Evolutionary conservation across 1,139 yeast genomes (phyloP).

Genomic region (Yamadazyma atlantica): DNA sequence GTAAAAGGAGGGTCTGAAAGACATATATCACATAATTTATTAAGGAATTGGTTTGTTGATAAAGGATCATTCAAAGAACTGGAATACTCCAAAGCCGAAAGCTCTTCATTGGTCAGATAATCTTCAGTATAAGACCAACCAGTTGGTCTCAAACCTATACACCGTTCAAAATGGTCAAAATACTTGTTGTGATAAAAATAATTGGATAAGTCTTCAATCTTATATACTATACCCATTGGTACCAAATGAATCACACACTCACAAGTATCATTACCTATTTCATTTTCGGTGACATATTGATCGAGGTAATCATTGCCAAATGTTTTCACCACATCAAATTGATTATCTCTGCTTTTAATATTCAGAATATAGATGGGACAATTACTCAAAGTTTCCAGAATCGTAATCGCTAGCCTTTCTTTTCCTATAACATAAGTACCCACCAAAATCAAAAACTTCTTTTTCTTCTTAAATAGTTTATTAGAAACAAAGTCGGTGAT

Average conservation of each 20-base stretch:
- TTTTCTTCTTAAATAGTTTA: conserved; percentile 20
- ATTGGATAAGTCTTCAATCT: conserved; percentile 36
- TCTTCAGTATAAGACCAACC: conserved; percentile 72
- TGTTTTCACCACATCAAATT: conserved; percentile 39
- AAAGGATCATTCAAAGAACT: conserved; percentile 1
- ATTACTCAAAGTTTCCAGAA: conserved; percentile 53
- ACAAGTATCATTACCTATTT: conserved; percentile 33
- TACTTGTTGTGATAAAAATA: conserved; percentile 54
- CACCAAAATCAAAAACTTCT: conserved; percentile 61
- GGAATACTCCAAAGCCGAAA: conserved; percentile 15
- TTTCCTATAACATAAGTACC: conserved; percentile 94
- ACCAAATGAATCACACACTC: conserved; percentile 69
- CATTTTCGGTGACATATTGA: conserved; percentile 30
- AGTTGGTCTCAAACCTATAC: conserved; percentile 74
- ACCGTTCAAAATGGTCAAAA: conserved; percentile 48
- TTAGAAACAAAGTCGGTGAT: conserved; percentile 40
- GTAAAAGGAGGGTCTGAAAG: conserved; percentile 22
- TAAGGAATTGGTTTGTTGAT: conserved; percentile 11
- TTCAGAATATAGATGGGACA: conserved; percentile 53
- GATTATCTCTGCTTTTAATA: conserved; percentile 48
- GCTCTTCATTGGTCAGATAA: conserved; percentile 12
- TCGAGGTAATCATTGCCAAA: conserved; percentile 35
- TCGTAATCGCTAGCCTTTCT: conserved; percentile 72
- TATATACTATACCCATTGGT: conserved; percentile 53
- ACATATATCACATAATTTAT: conserved; percentile 15